Base-by-base conservation (phyloP, 2,329 filamentous ascomycete genomes). In the Aspergillus bombycis region DNA sequence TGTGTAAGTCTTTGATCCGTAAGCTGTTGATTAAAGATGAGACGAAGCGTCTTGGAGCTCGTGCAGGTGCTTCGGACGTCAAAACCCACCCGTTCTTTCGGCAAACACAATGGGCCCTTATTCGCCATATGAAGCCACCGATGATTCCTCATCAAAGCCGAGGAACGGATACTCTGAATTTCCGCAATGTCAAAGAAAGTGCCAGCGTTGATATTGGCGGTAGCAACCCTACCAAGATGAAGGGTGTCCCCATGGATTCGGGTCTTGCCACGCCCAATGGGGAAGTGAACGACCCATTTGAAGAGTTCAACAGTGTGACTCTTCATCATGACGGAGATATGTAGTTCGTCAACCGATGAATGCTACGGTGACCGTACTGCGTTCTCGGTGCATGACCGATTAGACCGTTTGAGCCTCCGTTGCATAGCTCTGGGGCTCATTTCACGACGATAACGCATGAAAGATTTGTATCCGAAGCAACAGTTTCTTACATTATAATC, bases 1-100 rank as follows among this genome's bases (percentile, higher is more conserved):
- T 97, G 54, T 99, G 95, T 84, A 99, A 99, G 81, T 96, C 92
- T 5, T 82, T 99, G 66, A 97, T 99, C 75, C 89, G 95, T 68
- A 99, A 99, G 80, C 86, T 99, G 16, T 85, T 99, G 52, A 98
- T 98, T 84, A 99, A 99, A 79, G 95, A 99, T 71, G 95, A 99
- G 79, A 93, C 94, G 64, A 90, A 94, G 65, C 91, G 95, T 64
- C 86, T 99, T 50, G 95, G 95, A 64, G 96, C 95, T 56, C 91
- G 95, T 65, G 95, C 95, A 3, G 95, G 95, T 66, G 95, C 95
- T 10, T 97, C 94, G 1, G 95, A 99, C 78, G 96, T 99, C 77
- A 99, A 99, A 81, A 89, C 84, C 2, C 95, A 98, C 74, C 91
- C 93, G 12, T 99, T 99, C 84, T 99, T 99, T 86, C 89, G 93